Evolutionary conservation across 441 rosid species (phyloP).

Genomic region (Hura crepitans): DNA sequence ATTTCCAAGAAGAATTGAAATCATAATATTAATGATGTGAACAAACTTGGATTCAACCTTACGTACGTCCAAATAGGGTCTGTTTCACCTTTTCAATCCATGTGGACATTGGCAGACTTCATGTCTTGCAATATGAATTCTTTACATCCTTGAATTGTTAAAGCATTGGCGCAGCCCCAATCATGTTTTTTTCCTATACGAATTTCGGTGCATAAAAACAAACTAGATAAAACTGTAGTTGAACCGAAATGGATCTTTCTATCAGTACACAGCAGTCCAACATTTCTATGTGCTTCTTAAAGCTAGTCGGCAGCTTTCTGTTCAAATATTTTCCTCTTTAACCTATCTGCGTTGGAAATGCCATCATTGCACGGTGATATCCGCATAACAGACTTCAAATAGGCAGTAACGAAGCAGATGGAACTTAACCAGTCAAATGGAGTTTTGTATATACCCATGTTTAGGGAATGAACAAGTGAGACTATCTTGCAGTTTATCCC

Average conservation of each 20-base stretch:
- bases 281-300: neutral
- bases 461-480: neutral
- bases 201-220: no score
- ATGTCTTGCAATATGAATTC: neutral
- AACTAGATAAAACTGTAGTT: no score
- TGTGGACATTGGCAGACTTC: no score
- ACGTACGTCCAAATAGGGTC: no score
- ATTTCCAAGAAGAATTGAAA: no score
- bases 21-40: no score
- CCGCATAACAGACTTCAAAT: neutral
- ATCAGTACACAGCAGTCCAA: no score
- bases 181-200: no score
- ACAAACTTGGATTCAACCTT: no score
- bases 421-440: slow-evolving; percentile 4
- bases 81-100: neutral
- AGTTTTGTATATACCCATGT: slow-evolving; percentile 1
- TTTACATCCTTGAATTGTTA: neutral
- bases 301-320: neutral
- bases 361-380: neutral
- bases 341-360: neutral
- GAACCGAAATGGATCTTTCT: no score
- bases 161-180: neutral
- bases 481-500: slow-evolving; percentile 31
- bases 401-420: neutral
- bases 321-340: neutral